Evolutionary conservation across 768 basidiomycete genomes (phyloP).

Genomic region (Porphyrellus cyaneotinctus): DNA sequence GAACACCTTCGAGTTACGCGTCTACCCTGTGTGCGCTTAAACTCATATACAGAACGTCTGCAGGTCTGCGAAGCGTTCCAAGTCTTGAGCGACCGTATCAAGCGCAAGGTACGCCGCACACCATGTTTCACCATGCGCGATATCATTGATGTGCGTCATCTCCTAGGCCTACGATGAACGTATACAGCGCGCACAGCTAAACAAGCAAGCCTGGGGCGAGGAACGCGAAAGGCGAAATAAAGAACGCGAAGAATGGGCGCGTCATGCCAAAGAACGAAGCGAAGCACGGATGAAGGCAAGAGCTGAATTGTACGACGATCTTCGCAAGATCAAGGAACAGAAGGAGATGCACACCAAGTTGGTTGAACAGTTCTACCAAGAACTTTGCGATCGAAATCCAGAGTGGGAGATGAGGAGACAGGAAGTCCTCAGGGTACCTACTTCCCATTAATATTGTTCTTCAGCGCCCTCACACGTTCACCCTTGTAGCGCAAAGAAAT

Average conservation of each 20-base stretch:
- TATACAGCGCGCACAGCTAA: constrained; percentile 28
- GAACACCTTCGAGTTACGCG: constrained; percentile 25
- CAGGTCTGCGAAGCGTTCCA: constrained; percentile 65
- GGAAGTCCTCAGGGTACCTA: constrained; percentile 46
- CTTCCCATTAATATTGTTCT: neutral
- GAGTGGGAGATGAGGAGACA: constrained; percentile 58
- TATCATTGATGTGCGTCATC: neutral
- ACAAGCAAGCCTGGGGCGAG: constrained; percentile 30
- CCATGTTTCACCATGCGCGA: neutral
- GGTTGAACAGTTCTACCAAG: constrained; percentile 52
- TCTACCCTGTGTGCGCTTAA: constrained; percentile 4
- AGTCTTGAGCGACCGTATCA: constrained; percentile 49
- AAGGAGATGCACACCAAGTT: constrained; percentile 38
- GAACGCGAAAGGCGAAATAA: constrained; percentile 41
- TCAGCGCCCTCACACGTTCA: constrained; percentile 4
- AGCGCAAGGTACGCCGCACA: constrained; percentile 46
- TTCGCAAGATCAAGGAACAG: constrained; percentile 40
- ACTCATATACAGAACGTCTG: constrained; percentile 20
- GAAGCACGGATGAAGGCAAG: constrained; percentile 47
- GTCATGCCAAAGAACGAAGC: constrained; percentile 44
- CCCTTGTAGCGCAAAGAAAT: constrained; percentile 27
- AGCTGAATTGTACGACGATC: constrained; percentile 35
- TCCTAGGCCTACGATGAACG: constrained; percentile 47
- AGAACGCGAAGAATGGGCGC: constrained; percentile 55
- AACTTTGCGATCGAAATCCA: constrained; percentile 52